A percentile compares a stretch with the other conserved stretches of the same genome.
phyloP scores from a whole-genome alignment of 257 asterid genomes.

The Solanum etuberosum region DNA sequence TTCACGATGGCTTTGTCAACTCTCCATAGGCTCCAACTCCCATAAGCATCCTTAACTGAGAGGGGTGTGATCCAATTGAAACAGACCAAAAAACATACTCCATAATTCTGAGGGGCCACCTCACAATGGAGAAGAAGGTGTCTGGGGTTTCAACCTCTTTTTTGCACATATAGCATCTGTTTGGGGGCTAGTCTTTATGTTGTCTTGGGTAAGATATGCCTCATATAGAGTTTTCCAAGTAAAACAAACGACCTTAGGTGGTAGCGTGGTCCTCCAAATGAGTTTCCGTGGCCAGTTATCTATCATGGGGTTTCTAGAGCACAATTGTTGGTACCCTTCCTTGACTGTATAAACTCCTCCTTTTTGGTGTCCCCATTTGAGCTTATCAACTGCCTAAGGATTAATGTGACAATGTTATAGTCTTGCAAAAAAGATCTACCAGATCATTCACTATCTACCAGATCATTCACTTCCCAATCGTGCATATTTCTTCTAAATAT shows the following conservation, averaged over 20 bases:
- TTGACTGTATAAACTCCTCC: background rate
- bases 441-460: background rate
- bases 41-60: background rate
- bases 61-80: background rate
- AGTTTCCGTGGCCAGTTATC: background rate
- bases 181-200: background rate
- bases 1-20: background rate
- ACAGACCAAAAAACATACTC: background rate
- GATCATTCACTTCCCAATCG: background rate
- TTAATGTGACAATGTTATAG: background rate
- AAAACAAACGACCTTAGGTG: background rate
- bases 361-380: background rate
- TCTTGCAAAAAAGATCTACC: background rate
- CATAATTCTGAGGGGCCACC: background rate
- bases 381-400: background rate
- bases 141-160: background rate
- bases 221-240: background rate
- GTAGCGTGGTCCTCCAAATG: background rate
- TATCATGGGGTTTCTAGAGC: background rate
- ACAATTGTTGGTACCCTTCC: background rate
- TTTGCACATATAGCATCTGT: background rate
- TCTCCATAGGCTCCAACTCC: background rate
- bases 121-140: background rate
- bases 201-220: background rate
- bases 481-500: background rate